phyloP scores from a whole-genome alignment of 148 eudicot genomes.

The Nepenthes gracilis region DNA sequence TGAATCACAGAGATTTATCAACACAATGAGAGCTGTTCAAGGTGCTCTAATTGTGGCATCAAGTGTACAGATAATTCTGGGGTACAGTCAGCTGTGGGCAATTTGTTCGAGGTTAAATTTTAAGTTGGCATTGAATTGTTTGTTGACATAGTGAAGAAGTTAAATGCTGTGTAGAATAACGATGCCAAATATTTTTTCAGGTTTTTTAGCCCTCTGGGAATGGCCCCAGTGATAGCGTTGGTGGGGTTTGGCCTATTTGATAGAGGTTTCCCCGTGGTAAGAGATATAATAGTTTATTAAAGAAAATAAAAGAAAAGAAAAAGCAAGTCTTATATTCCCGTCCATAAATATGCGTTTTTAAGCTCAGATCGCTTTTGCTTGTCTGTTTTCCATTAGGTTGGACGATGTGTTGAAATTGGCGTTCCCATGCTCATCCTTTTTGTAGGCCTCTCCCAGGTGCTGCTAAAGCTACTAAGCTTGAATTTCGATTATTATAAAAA shows the following conservation, averaged over 20 bases:
- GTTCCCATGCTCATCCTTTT: conserved; percentile 84
- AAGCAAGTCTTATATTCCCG: neutral
- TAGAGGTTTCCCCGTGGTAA: conserved; percentile 93
- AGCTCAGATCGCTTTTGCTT: neutral
- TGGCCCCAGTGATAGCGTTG: conserved; percentile 90
- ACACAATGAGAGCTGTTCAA: conserved; percentile 87
- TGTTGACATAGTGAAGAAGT: neutral
- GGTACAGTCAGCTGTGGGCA: conserved; percentile 97
- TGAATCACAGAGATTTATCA: conserved; percentile 54
- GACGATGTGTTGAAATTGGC: conserved; percentile 89
- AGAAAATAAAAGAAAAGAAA: neutral
- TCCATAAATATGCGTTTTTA: neutral
- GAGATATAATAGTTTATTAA: neutral
- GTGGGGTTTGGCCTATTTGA: conserved; percentile 93
- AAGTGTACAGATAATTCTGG: conserved; percentile 90
- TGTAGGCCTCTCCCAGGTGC: conserved; percentile 87
- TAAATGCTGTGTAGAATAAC: conserved; percentile 1
- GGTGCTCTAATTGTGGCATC: conserved; percentile 96
- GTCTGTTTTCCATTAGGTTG: conserved; percentile 37
- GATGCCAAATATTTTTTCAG: conserved; percentile 24
- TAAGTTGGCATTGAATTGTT: neutral
- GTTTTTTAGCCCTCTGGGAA: conserved; percentile 89
- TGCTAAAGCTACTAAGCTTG: neutral
- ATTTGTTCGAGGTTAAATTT: conserved; percentile 74
- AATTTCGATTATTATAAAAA: no score